Evolutionary conservation across 768 basidiomycete species (phyloP), one percentile per base, ranked within the genome.

Genomic region (Rossbeevera mucosa): DNA sequence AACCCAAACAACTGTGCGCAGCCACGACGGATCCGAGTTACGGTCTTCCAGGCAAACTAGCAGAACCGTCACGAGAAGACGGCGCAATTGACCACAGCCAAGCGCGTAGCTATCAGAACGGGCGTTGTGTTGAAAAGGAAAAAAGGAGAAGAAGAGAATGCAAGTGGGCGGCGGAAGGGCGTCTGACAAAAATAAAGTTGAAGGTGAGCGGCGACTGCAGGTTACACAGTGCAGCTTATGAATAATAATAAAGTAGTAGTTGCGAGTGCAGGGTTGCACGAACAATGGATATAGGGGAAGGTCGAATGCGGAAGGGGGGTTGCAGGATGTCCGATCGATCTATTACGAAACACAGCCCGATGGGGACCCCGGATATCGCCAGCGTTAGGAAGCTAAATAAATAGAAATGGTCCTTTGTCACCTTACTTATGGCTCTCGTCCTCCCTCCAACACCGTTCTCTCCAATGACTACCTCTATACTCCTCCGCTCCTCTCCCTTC

Each of bases 261-360:
- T 28, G 26, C 26, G 44, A 44, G 44, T 25, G 18, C n/a, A n/a
- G 28, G 28, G 28, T 40, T 11, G 18, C 38, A 40, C 9, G 38
- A 11, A 29, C 4, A 4, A 13, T 29, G 36, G n/a, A 26, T 22
- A 51, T 25, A 44, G 43, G 28, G 48, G 40, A 18, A 18, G 5
- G 0, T 28, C 22, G 9, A 2, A 25, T 26, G 43, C 26, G 2
- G 11, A 13, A 9, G 50, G 3, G 46, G 57, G 48, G 57, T 50
- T 22, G 29, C 21, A 14, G n/a, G n/a, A n/a, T n/a, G n/a, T n/a
- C n/a, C n/a, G 51, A 64, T 64, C 60, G 60, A 64, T 64, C 52
- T 25, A 14, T 11, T 49, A 47, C 49, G 51, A 45, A 30, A 51
- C 62, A 61, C 58, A 61, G 61, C 59, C 55, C 14, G 36, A 22